These are phyloP conservation scores for Ascochyta lentis DNA, from an alignment of 2,329 filamentous ascomycete genomes.

Conservation along the genomic window DNA sequence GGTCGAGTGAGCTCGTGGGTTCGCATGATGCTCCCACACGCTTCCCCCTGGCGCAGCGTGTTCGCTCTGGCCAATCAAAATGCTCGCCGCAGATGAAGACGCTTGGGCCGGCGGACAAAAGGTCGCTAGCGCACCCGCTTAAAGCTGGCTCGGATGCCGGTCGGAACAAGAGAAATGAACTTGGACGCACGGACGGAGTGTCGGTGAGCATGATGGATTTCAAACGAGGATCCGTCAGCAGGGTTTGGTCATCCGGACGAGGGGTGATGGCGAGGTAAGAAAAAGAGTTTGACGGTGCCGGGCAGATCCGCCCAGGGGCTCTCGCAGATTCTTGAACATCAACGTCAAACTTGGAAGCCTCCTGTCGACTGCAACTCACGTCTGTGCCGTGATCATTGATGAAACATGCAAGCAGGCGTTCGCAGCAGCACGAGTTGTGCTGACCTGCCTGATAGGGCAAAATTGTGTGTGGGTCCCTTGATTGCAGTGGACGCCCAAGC, in stretches of 20 bases:
- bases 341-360: background rate
- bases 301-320: constrained; percentile 12
- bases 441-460: constrained; percentile 11
- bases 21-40: constrained; percentile 18
- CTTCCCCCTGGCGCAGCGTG: constrained; percentile 5
- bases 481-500: constrained; percentile 10
- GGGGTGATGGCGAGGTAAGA: background rate
- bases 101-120: constrained; percentile 12
- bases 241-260: constrained; percentile 3
- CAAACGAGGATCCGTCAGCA: constrained; percentile 10
- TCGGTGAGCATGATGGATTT: constrained; percentile 12
- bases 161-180: constrained; percentile 19
- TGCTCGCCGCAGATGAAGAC: constrained; percentile 5
- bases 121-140: constrained; percentile 8
- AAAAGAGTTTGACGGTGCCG: constrained; percentile 8
- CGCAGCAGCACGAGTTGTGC: background rate
- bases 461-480: constrained; percentile 7
- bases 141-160: constrained; percentile 14
- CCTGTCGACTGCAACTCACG: background rate
- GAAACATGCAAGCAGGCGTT: background rate
- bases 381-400: constrained; percentile 13
- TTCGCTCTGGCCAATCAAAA: constrained; percentile 6
- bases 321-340: background rate
- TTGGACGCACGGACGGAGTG: constrained; percentile 10
- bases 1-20: constrained; percentile 11